Evolutionary conservation across 768 basidiomycete genomes (phyloP), one percentile per base, ranked within the genome.

Genomic region (Lyophyllum shimeji): DNA sequence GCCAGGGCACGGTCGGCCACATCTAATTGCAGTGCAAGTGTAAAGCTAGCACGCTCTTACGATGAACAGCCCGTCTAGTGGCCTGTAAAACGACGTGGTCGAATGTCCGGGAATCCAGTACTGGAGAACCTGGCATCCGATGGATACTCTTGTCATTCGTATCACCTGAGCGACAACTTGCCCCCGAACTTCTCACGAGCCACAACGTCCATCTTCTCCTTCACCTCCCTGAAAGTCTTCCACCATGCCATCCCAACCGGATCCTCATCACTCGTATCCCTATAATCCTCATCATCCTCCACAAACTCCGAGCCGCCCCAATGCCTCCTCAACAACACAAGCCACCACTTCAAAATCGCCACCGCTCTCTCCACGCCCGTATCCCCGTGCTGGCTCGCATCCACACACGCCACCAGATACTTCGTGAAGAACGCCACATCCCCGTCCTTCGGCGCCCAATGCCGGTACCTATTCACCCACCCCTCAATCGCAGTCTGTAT

Each of bases 271-370:
- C 72, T 68, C 58, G 59, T 29, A 24, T 60, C 60, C 57, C 68
- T 67, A 64, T 63, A 58, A 46, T 69, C 69, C 40, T 74, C 69
- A 21, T 68, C 70, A 40, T 74, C 76, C 29, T 74, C 76, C 29
- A 71, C 67, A 53, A 71, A 62, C 68, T 90, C 87, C 52, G 80
- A 80, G 3, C 74, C 70, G 11, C 76, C 81, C 81, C 87, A 93
- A 63, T 82, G 69, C 57, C 85, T 73, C 62, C 86, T 74, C 62
- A 93, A 67, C 24, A 95, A 66, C 29, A 87, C 77, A 59, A 84
- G 69, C 94, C 93, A 95, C 90, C 89, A 95, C 63, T 82, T 86
- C 77, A 92, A 76, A 17, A 91, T 81, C 23, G 81, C 81, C 12
- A 89, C 69, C 50, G 85, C 88, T 57, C 82, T 82, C 70, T 88